A percentile compares a stretch with the other conserved stretches of the same genome.
phyloP scores from a whole-genome alignment of 306 rosid genomes.

The Quercus suber region DNA sequence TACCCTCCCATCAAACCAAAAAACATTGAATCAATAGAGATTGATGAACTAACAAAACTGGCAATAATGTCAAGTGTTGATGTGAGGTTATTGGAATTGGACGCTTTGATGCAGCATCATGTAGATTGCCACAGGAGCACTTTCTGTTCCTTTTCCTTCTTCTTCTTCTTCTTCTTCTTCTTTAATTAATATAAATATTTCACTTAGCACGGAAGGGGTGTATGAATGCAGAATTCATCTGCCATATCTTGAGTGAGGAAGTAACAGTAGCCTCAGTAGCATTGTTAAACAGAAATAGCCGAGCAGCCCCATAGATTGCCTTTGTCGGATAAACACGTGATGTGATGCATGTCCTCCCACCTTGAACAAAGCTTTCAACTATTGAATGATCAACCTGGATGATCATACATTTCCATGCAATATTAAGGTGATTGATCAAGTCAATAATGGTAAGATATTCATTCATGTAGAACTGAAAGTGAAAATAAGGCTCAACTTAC shows the following conservation, averaged over 20 bases:
- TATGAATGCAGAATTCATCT: constrained; percentile 92
- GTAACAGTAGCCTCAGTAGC: constrained; percentile 65
- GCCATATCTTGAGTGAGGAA: constrained; percentile 74
- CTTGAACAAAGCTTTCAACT: constrained; percentile 89
- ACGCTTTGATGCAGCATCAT: neutral
- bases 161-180: neutral
- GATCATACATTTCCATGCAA: neutral
- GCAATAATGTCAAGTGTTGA: too few relatives aligned
- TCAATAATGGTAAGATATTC: neutral
- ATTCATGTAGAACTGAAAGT: neutral
- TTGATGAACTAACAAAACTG: too few relatives aligned
- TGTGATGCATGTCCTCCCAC: constrained; percentile 78
- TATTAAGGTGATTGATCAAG: neutral
- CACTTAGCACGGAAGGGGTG: constrained; percentile 52
- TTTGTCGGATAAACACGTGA: constrained; percentile 82
- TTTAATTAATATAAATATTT: neutral
- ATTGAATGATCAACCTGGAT: constrained; percentile 85
- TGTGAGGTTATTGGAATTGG: too few relatives aligned
- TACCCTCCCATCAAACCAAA: too few relatives aligned
- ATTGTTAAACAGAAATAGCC: constrained; percentile 76
- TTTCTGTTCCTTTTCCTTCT: neutral
- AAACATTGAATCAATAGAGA: too few relatives aligned
- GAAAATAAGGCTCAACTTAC: constrained; percentile 36
- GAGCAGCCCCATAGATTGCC: constrained; percentile 84
- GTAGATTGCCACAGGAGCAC: neutral